Percentiles rank a stretch among this genome's conserved stretches.
Conservation (phyloP, 371 early-diverging fungal genomes). For the Smittium culicis region DNA sequence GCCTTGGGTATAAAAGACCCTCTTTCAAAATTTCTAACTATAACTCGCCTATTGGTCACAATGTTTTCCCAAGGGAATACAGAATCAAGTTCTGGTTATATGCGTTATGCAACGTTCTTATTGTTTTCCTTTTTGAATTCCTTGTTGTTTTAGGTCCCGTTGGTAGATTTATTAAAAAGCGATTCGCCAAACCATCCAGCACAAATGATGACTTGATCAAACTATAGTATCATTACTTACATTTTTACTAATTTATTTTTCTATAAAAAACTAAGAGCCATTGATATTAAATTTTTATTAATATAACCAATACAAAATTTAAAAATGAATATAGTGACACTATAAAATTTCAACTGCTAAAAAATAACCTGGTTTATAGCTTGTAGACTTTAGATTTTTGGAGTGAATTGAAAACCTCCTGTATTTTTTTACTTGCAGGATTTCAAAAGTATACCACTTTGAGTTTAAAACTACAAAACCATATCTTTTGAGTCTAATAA, state of each 20-base stretch:
- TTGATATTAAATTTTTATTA: no score
- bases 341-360: no score
- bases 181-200: slow-evolving; percentile 22
- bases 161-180: slow-evolving; percentile 21
- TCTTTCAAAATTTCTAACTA: slow-evolving; percentile 40
- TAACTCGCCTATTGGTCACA: slow-evolving; percentile 46
- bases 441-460: no score
- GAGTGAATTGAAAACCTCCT: no score
- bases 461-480: no score
- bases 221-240: background rate
- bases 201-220: slow-evolving; percentile 19
- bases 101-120: slow-evolving; percentile 32
- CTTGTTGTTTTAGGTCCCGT: slow-evolving; percentile 41
- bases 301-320: no score
- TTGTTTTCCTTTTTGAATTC: slow-evolving; percentile 39
- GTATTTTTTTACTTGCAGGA: no score
- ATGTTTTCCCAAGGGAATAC: slow-evolving; percentile 45
- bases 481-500: no score
- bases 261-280: no score
- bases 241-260: background rate
- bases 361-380: no score
- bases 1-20: slow-evolving; percentile 38
- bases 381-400: no score
- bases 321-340: no score
- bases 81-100: slow-evolving; percentile 44